Evolutionary conservation across 78 protist genomes (phyloP), one percentile per base, ranked within the genome.

Genomic region (Mastigamoeba balamuthi): DNA sequence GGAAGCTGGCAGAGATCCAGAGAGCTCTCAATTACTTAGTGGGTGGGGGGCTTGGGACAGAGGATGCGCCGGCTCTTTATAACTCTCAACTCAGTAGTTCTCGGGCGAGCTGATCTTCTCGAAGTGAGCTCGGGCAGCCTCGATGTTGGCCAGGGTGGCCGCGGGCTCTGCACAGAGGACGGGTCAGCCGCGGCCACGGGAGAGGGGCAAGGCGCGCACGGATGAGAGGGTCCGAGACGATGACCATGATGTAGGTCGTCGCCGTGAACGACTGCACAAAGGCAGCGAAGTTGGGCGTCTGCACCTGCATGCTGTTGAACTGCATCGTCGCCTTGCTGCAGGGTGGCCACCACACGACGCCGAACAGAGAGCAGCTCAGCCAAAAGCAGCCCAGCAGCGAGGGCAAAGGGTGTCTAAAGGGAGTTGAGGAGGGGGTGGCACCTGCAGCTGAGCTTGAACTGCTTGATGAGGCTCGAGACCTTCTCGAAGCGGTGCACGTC

Each of bases 211-310:
- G 4, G 36, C 6, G n/a, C 87, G 3, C 30, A 75, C 81, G 82
- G 77, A 90, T 79, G 68, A 82, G 40, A 37, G 81, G 88, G 72
- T 95, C 94, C 27, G 94, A 86, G 72, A 85, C 39, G 77, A 95
- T 88, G 27, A 96, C 95, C 99, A 96, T 93, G 70, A 93, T 66
- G 88, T 88, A 93, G 30, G 99, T 96, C 69, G 90, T 96, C 42
- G 88, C 33, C 37, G 99, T 96, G 77, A 96, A 93, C n/a, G 39
- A 81, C n/a, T 96, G 96, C 38, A 95, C 82, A 72, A 90, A 86
- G 30, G 98, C 97, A 0, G 94, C 84, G 52, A 92, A 93, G 40
- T 72, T 38, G 66, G 83, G 52, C 81, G 86, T 95, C 43, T 88
- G 72, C 23, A 96, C 88, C 72, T 93, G 85, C 67, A 72, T 38